Base-by-base conservation (phyloP, 2,329 filamentous ascomycete species). In the Verticillium klebahnii region DNA sequence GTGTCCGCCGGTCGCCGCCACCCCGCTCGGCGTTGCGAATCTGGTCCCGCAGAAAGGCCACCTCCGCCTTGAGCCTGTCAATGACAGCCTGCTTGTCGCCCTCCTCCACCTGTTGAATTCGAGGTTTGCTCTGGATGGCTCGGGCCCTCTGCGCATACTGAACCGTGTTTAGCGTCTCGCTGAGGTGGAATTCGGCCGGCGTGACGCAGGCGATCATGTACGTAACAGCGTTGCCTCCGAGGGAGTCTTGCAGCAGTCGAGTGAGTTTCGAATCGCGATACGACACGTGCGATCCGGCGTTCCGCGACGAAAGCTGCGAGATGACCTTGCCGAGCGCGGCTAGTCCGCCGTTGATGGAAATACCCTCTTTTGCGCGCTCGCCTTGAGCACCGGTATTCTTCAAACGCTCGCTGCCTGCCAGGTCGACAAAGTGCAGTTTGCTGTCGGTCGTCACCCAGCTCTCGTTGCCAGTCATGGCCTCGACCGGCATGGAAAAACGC, bases 181-280 rank as follows among this genome's bases (percentile, higher is more conserved):
- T 98, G 55, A 99, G 81, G 74, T 99, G 95, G 72, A 99, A 99
- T 73, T 97, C 93, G 15, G 94, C 92, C 0, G 93, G 94, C 1
- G 94, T 99, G 34, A 99, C 93, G 77, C 95, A 99, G 9, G 95
- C 95, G 77, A 99, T 95, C 95, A 99, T 98, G 78, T 98, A 99
- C 0, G 95, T 99, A 72, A 97, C 96, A 39, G 95, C 95, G 73
- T 96, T 98, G 5, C 95, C 95, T 62, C 95, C 95, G 5, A 99
- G 83, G 0, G 95, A 99, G 76, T 99, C 95, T 87, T 99, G 96
- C 23, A 99, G 81, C 9, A 66, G 61, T 9, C 64, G 61, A 3
- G 64, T 66, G 31, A 99, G 87, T 73, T 93, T 93, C n/a, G 95
- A 98, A 77, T 99, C 95, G 66, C 95, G 92, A 74, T 99, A 99